These are phyloP conservation scores for Pulveroboletus sp. DNA, from an alignment of 768 basidiomycete genomes.

Conservation along the genomic window DNA sequence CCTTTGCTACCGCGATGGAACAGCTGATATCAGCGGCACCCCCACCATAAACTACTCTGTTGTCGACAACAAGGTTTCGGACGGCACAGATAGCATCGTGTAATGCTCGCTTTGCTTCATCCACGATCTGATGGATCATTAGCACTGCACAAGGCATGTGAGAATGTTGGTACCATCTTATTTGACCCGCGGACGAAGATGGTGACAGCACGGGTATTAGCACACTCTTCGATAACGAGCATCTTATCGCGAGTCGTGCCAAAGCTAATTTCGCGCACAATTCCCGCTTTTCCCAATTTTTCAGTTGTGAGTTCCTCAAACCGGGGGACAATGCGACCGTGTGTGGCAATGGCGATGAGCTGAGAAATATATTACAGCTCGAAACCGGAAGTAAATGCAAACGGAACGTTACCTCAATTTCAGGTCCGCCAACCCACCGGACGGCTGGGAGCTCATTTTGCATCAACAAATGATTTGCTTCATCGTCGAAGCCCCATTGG, in stretches of 20 bases:
- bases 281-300: conserved; percentile 90
- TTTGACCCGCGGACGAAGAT: conserved; percentile 97
- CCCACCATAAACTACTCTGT: conserved; percentile 96
- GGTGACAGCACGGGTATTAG: conserved; percentile 93
- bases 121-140: conserved; percentile 70
- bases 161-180: conserved; percentile 79
- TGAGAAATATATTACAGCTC: conserved; percentile 26
- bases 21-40: conserved; percentile 98
- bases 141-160: background rate
- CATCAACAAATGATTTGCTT: conserved; percentile 97
- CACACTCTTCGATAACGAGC: conserved; percentile 98
- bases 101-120: conserved; percentile 95
- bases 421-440: conserved; percentile 98
- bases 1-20: conserved; percentile 87
- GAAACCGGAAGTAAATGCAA: background rate
- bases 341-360: conserved; percentile 97
- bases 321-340: conserved; percentile 95
- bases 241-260: conserved; percentile 99
- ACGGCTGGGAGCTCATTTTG: conserved; percentile 97
- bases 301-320: conserved; percentile 92
- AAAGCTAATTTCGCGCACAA: conserved; percentile 92
- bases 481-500: conserved; percentile 99
- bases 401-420: conserved; percentile 74
- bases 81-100: conserved; percentile 98
- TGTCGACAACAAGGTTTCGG: conserved; percentile 90